These are phyloP conservation scores for Parachlorella kessleri DNA, from an alignment of 139 green algal genomes.

Conservation along the genomic window DNA sequence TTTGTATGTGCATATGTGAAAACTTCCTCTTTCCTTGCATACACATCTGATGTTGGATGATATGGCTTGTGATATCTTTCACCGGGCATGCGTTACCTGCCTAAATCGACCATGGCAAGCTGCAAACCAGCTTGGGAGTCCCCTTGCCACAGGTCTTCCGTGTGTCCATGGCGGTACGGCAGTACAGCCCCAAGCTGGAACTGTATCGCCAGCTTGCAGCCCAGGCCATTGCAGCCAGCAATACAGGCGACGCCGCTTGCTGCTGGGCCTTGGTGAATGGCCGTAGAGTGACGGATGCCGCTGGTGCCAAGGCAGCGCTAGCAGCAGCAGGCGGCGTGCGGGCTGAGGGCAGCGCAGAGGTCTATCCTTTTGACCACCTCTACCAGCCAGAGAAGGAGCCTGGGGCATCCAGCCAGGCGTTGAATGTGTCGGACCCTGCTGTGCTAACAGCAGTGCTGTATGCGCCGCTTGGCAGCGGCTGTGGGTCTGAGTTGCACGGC, in stretches of 20 bases:
- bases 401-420: neutral
- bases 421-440: constrained; percentile 3
- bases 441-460: constrained; percentile 58
- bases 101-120: no score
- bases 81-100: no score
- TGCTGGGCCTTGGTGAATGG: constrained; percentile 55
- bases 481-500: constrained; percentile 61
- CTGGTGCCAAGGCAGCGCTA: constrained; percentile 3
- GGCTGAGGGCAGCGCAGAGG: neutral
- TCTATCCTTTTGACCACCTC: constrained; percentile 70
- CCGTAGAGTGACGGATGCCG: neutral
- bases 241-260: constrained; percentile 47
- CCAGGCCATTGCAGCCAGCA: constrained; percentile 12
- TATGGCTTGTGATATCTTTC: no score
- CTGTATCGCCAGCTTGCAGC: constrained; percentile 59
- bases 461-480: constrained; percentile 58
- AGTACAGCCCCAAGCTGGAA: constrained; percentile 76
- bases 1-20: no score
- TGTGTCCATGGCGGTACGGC: constrained; percentile 56
- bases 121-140: no score
- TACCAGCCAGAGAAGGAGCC: constrained; percentile 7
- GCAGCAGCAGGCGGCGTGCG: neutral
- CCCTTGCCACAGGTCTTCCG: constrained; percentile 54
- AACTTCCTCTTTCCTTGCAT: no score
- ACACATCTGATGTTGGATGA: no score